Evolutionary conservation across 2,329 filamentous ascomycete genomes (phyloP).

Genomic region (Aspergillus pseudotamarii): DNA sequence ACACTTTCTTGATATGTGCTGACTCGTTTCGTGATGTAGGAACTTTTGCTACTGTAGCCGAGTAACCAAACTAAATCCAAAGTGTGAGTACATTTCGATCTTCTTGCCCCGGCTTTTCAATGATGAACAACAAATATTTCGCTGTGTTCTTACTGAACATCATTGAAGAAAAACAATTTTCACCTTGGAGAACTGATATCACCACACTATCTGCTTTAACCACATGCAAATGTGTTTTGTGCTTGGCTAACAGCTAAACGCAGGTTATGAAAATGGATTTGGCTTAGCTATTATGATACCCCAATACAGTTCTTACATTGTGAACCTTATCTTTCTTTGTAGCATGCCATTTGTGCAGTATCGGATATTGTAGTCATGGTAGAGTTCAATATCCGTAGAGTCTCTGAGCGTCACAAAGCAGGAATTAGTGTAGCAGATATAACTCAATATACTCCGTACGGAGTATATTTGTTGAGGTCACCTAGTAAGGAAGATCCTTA

Average conservation of each 20-base stretch:
- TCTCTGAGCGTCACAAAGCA: too few species aligned
- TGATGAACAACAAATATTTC: constrained; percentile 65
- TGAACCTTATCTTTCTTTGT: background rate
- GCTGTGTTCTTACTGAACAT: constrained; percentile 67
- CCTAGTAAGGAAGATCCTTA: too few species aligned
- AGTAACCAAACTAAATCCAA: background rate
- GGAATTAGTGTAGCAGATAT: too few species aligned
- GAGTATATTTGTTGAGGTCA: too few species aligned
- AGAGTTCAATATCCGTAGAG: background rate
- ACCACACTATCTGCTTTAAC: constrained; percentile 12
- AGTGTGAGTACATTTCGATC: constrained; percentile 26
- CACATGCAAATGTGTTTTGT: background rate
- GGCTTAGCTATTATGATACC: background rate
- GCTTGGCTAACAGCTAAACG: constrained; percentile 10
- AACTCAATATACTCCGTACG: too few species aligned
- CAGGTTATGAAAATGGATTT: background rate
- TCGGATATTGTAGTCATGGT: background rate
- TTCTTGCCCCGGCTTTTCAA: constrained; percentile 21
- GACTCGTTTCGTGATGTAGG: constrained; percentile 28
- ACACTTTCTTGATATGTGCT: constrained; percentile 28
- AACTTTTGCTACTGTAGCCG: constrained; percentile 9
- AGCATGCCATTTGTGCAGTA: background rate
- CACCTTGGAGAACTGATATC: constrained; percentile 68
- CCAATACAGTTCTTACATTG: background rate
- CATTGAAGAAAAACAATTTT: constrained; percentile 60